Evolutionary conservation across 345 rosid species (phyloP).

Genomic region (Bruguiera sexangula): DNA sequence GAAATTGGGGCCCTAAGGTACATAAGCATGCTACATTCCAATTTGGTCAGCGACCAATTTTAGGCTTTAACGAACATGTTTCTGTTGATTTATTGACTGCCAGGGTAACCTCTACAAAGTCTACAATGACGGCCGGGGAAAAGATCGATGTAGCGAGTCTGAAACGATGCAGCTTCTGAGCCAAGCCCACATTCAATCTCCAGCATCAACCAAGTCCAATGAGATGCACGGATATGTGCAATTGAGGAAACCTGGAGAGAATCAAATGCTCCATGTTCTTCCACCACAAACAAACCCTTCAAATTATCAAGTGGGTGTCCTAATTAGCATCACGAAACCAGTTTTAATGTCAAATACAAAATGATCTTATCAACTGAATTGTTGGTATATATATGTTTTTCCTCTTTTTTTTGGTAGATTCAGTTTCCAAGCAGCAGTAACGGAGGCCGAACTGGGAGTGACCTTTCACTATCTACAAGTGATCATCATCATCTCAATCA

Average conservation of each 20-base stretch:
- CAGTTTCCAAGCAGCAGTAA: conserved; percentile 59
- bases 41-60: neutral
- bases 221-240: conserved; percentile 42
- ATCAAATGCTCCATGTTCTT: conserved; percentile 31
- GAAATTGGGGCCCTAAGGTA: conserved; percentile 46
- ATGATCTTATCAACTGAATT: neutral
- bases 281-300: conserved; percentile 36
- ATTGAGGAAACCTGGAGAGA: conserved; percentile 31
- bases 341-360: neutral
- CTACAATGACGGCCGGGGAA: conserved; percentile 17
- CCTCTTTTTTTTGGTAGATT: conserved; percentile 14
- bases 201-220: conserved; percentile 24
- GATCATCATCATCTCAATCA: conserved; percentile 31
- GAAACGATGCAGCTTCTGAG: conserved; percentile 54
- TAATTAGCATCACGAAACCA: neutral
- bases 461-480: conserved; percentile 48
- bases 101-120: conserved; percentile 24
- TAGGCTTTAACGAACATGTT: neutral
- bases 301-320: conserved; percentile 31
- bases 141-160: conserved; percentile 38
- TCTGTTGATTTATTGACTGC: neutral
- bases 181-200: conserved; percentile 55
- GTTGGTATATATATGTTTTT: neutral
- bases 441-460: conserved; percentile 54
- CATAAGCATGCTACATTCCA: neutral